Percentiles rank a stretch among this genome's conserved stretches.
Conservation (phyloP, 2,329 filamentous ascomycete genomes). For the Phaeophleospora eucalypticola region DNA sequence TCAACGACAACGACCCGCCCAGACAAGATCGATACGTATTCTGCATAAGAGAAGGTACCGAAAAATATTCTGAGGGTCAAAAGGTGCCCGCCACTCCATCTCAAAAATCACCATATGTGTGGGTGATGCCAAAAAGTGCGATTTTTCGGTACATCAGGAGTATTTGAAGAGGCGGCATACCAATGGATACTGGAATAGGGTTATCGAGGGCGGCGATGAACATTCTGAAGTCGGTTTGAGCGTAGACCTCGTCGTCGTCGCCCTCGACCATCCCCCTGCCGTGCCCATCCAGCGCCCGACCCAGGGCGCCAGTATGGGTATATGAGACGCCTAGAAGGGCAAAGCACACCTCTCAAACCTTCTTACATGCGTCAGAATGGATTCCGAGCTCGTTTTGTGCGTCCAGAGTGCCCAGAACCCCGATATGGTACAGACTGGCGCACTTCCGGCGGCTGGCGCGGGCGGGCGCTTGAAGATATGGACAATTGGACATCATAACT, state of each 20-base stretch:
- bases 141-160: not conserved
- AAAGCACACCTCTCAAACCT: not conserved
- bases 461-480: not conserved
- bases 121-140: not conserved
- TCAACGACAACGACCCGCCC: not conserved
- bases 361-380: not conserved
- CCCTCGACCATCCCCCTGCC: not conserved
- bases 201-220: not conserved
- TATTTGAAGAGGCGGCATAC: not conserved
- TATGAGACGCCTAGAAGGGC: not conserved
- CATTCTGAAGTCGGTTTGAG: not conserved
- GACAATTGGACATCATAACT: not conserved
- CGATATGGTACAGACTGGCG: not conserved
- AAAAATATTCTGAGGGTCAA: not conserved
- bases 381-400: not conserved
- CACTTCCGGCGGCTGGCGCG: not conserved
- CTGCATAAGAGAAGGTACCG: not conserved
- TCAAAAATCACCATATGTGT: not conserved
- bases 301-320: not conserved
- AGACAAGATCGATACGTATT: not conserved
- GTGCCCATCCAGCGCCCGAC: not conserved
- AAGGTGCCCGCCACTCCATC: not conserved
- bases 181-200: not conserved
- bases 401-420: not conserved
- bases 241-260: not conserved